Conservation (phyloP, 2,329 filamentous ascomycete genomes). For the Claviceps pazoutovae region DNA sequence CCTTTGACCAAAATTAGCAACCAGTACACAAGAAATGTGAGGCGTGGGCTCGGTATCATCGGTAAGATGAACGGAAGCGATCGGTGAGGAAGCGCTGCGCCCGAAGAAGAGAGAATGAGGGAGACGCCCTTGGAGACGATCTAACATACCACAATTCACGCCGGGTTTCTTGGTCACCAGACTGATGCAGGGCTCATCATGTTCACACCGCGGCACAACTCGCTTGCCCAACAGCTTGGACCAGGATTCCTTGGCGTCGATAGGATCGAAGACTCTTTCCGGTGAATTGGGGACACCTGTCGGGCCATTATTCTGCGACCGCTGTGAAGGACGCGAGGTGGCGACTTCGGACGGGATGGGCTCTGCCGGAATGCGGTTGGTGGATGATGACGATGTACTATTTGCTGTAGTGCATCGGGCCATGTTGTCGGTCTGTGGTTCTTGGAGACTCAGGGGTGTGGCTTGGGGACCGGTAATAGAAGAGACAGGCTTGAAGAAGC, state of each 20-base stretch:
- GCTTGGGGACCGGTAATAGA: conserved; percentile 1
- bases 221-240: conserved; percentile 67
- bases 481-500: conserved; percentile 56
- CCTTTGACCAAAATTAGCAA: conserved; percentile 21
- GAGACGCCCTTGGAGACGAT: background rate
- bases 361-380: background rate
- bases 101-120: too few relatives aligned
- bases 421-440: background rate
- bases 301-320: background rate
- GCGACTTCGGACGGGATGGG: background rate
- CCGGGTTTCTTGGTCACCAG: conserved; percentile 81
- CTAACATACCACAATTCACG: conserved; percentile 54
- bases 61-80: background rate
- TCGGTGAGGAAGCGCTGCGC: background rate
- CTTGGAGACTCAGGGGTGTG: background rate
- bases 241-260: conserved; percentile 71
- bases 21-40: background rate
- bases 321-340: background rate
- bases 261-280: conserved; percentile 47
- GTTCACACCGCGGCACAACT: conserved; percentile 66
- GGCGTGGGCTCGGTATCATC: background rate
- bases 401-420: background rate
- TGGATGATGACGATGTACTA: background rate
- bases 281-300: conserved; percentile 5
- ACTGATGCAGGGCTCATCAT: conserved; percentile 74